Base-by-base conservation (phyloP, 148 eudicot species). In the Cornus suecica region DNA sequence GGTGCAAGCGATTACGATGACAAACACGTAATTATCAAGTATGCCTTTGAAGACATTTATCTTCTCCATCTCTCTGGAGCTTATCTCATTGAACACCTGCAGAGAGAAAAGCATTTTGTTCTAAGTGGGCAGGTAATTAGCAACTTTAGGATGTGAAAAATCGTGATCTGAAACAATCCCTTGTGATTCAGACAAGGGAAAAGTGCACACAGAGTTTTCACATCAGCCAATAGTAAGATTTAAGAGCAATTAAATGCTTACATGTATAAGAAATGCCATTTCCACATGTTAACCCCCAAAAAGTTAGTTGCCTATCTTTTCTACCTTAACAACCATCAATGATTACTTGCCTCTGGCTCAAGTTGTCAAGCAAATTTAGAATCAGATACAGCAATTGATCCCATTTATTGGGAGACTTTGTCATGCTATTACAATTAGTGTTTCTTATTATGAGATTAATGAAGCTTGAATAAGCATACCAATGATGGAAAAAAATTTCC, bases 1-100 rank as follows among this genome's bases (percentile, higher is more conserved):
- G 0, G 94, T 92, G 80, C 81, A 73, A 48, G 80, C 58, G 26
- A 90, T 81, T 20, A 92, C 97, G 14, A 81, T 83, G 69, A 86
- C 89, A 70, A 92, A 92, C 3, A 92, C 91, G 18, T 92, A 86
- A 88, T 92, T 90, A 29, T 87, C 70, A 29, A 92, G 84, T 61
- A 92, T 90, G 67, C 97, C 94, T 69, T 86, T 79, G 77, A 92
- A 84, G 52, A 92, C 93, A 27, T 92, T 87, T 64, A 92, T 83
- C 86, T 92, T 92, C 68, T 92, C 97, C 97, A 92, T 92, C 64
- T 92, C 94, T 71, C 97, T 82, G 56, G 97, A 92, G 86, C 89
- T 92, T 74, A 92, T 85, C 85, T 92, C 97, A 60, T 92, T 92
- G 87, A 92, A 92, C 25, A 86, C 87, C 97, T 92, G 90, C 81